Evolutionary conservation across 768 basidiomycete genomes (phyloP).

Genomic region (Amanita phalloides): DNA sequence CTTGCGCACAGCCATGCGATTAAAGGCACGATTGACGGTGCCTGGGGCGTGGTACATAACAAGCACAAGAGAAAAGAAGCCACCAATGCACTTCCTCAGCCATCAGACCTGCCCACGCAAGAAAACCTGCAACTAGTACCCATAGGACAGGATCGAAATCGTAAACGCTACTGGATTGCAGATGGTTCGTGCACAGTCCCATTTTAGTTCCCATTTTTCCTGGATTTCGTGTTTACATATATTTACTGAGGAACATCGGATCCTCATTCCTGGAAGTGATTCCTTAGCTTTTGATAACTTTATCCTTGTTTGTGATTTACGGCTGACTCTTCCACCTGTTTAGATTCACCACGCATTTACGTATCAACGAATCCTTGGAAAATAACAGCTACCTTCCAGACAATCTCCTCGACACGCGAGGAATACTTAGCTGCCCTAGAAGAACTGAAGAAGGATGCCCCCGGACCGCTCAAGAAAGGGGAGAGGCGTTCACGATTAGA

Average conservation of each 20-base stretch:
- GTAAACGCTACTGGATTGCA: constrained; percentile 77
- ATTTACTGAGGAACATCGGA: constrained; percentile 47
- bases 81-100: constrained; percentile 39
- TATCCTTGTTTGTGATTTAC: constrained; percentile 17
- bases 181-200: constrained; percentile 71
- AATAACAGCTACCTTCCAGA: constrained; percentile 65
- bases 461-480: constrained; percentile 32
- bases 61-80: constrained; percentile 78
- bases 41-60: constrained; percentile 77
- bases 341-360: constrained; percentile 81
- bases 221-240: constrained; percentile 52
- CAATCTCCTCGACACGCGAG: constrained; percentile 58
- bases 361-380: constrained; percentile 88
- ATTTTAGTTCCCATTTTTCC: constrained; percentile 13
- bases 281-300: constrained; percentile 22
- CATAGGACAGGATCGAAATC: constrained; percentile 64
- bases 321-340: constrained; percentile 14
- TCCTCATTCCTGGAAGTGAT: constrained; percentile 32
- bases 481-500: constrained; percentile 48
- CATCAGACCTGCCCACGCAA: constrained; percentile 55
- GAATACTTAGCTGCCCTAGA: constrained; percentile 64
- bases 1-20: constrained; percentile 58
- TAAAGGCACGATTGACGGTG: constrained; percentile 67
- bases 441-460: constrained; percentile 41
- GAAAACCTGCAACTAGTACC: constrained; percentile 57